A percentile compares a stretch with the other conserved stretches of the same genome.
Evolutionary conservation across 2,329 filamentous ascomycete species (phyloP).

Genomic region (Pseudogymnoascus sp.): DNA sequence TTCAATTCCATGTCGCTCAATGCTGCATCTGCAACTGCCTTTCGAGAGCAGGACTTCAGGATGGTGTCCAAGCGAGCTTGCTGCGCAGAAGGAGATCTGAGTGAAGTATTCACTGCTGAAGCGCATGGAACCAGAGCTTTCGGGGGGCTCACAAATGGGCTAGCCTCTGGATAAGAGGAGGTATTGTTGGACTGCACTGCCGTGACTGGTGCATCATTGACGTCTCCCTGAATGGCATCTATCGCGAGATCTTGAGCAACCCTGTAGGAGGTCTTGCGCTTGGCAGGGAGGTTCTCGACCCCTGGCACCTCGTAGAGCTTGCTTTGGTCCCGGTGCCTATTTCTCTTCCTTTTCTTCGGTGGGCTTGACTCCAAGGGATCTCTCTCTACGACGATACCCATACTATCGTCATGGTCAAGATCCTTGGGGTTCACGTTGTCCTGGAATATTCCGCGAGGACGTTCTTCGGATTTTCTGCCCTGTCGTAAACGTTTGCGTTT

Average conservation of each 20-base stretch:
- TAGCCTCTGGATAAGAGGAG: not conserved
- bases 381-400: not conserved
- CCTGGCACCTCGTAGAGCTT: not conserved
- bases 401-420: not conserved
- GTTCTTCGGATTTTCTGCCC: not conserved
- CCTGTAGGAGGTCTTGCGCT: not conserved
- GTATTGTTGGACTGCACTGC: conserved; percentile 11
- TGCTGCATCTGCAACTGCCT: not conserved
- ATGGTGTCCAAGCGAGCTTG: not conserved
- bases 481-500: not conserved
- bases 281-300: not conserved
- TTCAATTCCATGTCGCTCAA: not conserved
- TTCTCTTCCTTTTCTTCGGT: not conserved
- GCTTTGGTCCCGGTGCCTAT: not conserved
- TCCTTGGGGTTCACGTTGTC: not conserved
- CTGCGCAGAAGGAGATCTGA: not conserved
- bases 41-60: not conserved
- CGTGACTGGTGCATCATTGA: conserved; percentile 23
- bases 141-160: not conserved
- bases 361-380: not conserved
- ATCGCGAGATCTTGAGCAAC: not conserved
- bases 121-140: not conserved
- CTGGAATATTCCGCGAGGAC: not conserved
- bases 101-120: not conserved
- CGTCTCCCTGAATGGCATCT: conserved; percentile 22